These are phyloP conservation scores for Kazachstania martiniae DNA, from an alignment of 805 yeast species.

Conservation along the genomic window DNA sequence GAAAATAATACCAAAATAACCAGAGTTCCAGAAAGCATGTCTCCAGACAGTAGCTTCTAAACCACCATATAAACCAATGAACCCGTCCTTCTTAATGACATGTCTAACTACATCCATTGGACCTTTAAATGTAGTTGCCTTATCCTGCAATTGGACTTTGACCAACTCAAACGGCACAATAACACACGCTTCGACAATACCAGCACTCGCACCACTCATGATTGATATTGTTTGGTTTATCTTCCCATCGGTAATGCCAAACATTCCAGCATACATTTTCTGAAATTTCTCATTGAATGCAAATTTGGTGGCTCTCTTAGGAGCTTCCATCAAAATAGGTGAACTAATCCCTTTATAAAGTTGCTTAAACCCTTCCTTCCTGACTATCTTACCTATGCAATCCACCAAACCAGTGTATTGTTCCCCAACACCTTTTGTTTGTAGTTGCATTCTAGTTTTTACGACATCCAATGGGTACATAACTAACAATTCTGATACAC, in stretches of 20 bases:
- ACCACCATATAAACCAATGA: constrained; percentile 82
- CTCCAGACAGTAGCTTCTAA: constrained; percentile 96
- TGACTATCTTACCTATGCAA: constrained; percentile 72
- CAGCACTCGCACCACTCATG: constrained; percentile 95
- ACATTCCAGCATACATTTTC: constrained; percentile 58
- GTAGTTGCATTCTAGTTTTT: constrained; percentile 43
- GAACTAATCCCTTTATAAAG: constrained; percentile 91
- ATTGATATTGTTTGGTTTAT: constrained; percentile 78
- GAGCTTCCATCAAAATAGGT: constrained; percentile 98
- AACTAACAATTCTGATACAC: constrained; percentile 84
- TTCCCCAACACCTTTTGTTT: constrained; percentile 15
- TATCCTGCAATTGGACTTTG: constrained; percentile 91
- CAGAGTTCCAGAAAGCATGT: constrained; percentile 95
- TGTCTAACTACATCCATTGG: constrained; percentile 72
- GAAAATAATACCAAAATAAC: constrained; percentile 91
- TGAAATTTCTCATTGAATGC: constrained; percentile 98
- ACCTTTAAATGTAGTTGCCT: constrained; percentile 56
- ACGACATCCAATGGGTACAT: constrained; percentile 96
- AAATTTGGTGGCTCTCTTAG: constrained; percentile 96
- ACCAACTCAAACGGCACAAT: constrained; percentile 97
- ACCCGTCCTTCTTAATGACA: constrained; percentile 67
- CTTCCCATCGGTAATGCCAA: constrained; percentile 44
- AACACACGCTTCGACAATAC: constrained; percentile 92
- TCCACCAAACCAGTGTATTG: constrained; percentile 71
- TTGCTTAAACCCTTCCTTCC: constrained; percentile 73